These are phyloP conservation scores for Picea abies DNA, from an alignment of 83 land plant species.

Conservation along the genomic window DNA sequence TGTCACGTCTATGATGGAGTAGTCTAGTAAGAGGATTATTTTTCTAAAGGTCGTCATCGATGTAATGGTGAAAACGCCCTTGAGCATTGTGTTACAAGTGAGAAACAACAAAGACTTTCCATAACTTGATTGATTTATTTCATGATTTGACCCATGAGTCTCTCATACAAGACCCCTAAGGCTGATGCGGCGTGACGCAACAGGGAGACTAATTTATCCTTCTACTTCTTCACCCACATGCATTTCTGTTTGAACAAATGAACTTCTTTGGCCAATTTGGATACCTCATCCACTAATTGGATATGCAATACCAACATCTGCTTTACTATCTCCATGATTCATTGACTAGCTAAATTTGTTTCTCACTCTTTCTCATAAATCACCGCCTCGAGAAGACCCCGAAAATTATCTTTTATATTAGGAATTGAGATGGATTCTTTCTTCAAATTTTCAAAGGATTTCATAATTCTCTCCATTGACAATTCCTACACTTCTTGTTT, in stretches of 20 bases:
- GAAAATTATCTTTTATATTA: too few relatives aligned
- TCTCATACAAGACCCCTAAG: conserved; percentile 54
- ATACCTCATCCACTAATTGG: conserved; percentile 38
- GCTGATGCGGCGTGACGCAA: conserved; percentile 41
- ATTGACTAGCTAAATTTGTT: too few relatives aligned
- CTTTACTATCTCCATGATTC: conserved; percentile 7
- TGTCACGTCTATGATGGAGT: conserved; percentile 75
- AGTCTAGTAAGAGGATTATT: conserved; percentile 53
- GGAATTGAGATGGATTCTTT: too few relatives aligned
- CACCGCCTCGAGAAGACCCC: too few relatives aligned
- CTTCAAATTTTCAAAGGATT: too few relatives aligned
- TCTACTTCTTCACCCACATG: conserved; percentile 33
- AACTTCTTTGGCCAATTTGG: conserved; percentile 29
- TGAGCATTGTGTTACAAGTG: conserved; percentile 40
- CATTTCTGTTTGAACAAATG: conserved; percentile 54
- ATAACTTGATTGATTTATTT: conserved; percentile 64
- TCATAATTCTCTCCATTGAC: too few relatives aligned
- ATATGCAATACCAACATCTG: conserved; percentile 34
- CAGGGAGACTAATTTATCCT: conserved; percentile 27
- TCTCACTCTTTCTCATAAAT: too few relatives aligned
- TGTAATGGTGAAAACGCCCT: conserved; percentile 66
- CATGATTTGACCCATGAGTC: conserved; percentile 75
- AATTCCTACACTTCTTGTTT: too few relatives aligned
- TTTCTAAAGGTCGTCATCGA: conserved; percentile 67
- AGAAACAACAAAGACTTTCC: conserved; percentile 61